A percentile compares a stretch with the other conserved stretches of the same genome.
Conservation (phyloP, 106 monocot genomes). For the Dactylorhiza incarnata region DNA sequence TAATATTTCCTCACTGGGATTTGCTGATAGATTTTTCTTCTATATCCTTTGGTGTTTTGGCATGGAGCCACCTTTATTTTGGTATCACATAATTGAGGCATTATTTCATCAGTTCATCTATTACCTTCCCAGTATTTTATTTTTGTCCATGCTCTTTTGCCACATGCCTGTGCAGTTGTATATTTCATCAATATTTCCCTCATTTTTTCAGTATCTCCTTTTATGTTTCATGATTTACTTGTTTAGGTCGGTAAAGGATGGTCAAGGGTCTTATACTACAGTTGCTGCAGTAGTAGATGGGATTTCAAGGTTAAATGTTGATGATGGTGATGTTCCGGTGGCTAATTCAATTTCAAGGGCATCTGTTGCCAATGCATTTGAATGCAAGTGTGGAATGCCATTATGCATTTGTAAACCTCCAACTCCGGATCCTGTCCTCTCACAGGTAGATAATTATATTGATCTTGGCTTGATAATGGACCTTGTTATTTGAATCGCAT, state of each 20-base stretch:
- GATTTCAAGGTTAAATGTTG: constrained; percentile 53
- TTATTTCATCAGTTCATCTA: too few species aligned
- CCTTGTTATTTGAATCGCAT: neutral
- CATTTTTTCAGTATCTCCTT: neutral
- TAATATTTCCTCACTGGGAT: too few species aligned
- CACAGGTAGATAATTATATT: constrained; percentile 13
- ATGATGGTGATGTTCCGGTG: constrained; percentile 17
- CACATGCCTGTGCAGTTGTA: neutral
- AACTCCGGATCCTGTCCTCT: constrained; percentile 40
- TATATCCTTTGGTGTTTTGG: too few species aligned
- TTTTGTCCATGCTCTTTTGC: neutral
- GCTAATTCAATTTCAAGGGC: constrained; percentile 15
- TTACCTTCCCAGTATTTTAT: neutral
- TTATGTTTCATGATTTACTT: constrained; percentile 7
- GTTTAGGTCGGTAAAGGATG: constrained; percentile 34
- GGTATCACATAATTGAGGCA: neutral
- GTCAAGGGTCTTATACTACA: constrained; percentile 13
- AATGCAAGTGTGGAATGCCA: constrained; percentile 97
- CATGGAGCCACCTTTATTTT: neutral
- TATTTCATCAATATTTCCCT: neutral
- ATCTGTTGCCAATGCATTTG: constrained; percentile 14
- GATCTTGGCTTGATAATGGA: constrained; percentile 4
- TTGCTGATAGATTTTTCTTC: too few species aligned
- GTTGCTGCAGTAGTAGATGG: constrained; percentile 34
- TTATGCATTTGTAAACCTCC: constrained; percentile 84